Evolutionary conservation across 2,329 filamentous ascomycete species (phyloP).

Genomic region (Colletotrichum abscissum): DNA sequence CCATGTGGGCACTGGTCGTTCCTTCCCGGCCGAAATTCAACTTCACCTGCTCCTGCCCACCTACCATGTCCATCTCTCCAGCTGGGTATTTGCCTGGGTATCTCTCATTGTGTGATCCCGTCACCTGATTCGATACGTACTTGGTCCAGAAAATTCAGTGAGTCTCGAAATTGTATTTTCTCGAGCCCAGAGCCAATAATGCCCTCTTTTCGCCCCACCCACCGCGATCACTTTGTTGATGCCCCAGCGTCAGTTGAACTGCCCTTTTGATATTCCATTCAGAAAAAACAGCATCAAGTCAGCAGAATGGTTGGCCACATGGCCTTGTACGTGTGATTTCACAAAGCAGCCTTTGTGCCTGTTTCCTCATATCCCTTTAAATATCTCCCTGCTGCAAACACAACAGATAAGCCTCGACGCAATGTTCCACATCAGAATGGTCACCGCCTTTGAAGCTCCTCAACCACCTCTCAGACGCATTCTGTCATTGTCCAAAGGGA

Average conservation of each 20-base stretch:
- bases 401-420: background rate
- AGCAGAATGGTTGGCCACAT: background rate
- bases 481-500: background rate
- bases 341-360: background rate
- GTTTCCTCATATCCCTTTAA: background rate
- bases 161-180: background rate
- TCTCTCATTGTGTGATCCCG: background rate
- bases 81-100: background rate
- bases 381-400: background rate
- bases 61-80: background rate
- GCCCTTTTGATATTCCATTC: too few species aligned
- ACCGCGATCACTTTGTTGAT: background rate
- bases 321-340: accelerated
- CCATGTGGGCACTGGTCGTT: background rate
- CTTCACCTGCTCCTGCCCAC: background rate
- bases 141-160: too few species aligned
- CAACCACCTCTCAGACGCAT: too few species aligned
- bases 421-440: background rate
- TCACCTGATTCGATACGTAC: background rate
- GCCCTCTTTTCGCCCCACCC: background rate
- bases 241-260: too few species aligned
- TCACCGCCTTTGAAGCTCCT: background rate
- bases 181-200: background rate
- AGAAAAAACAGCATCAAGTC: background rate
- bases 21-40: background rate